Conservation (phyloP, 768 basidiomycete species). For the Suillus sp. region DNA sequence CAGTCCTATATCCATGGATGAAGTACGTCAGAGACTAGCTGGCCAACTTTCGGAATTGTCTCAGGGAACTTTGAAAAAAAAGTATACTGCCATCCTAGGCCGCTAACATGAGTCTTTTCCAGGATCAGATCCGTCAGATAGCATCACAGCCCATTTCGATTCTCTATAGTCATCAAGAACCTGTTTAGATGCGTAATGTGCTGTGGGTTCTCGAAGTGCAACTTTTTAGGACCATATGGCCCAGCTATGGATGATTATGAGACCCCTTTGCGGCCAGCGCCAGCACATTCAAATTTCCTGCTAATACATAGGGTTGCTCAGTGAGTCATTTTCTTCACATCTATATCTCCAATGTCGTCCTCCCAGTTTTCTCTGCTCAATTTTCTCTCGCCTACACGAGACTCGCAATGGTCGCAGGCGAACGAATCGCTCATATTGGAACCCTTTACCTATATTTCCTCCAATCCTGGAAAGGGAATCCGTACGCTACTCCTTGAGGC, state of each 20-base stretch:
- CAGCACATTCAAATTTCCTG: not conserved
- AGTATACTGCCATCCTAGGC: not conserved
- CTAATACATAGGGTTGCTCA: not conserved
- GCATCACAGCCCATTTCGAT: not conserved
- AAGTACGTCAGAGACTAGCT: not conserved
- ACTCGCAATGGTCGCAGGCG: slow-evolving; percentile 37
- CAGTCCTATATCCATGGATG: not conserved
- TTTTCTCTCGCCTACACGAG: not conserved
- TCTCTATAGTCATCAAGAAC: not conserved
- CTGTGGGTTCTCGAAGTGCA: not conserved
- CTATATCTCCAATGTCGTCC: slow-evolving; percentile 1
- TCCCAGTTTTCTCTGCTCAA: not conserved
- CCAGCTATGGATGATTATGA: not conserved
- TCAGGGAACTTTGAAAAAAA: not conserved
- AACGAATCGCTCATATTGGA: slow-evolving; percentile 58
- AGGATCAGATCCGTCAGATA: not conserved
- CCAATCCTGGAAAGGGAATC: slow-evolving; percentile 92
- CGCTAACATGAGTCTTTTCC: not conserved
- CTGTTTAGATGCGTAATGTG: not conserved
- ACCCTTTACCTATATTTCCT: slow-evolving; percentile 82
- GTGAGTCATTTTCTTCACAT: not conserved
- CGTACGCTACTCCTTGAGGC: slow-evolving; percentile 85
- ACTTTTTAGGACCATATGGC: not conserved
- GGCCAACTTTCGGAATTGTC: not conserved
- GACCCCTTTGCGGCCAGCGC: not conserved